Conservation (phyloP, 2,329 filamentous ascomycete species). For the Penicillium sp. region DNA sequence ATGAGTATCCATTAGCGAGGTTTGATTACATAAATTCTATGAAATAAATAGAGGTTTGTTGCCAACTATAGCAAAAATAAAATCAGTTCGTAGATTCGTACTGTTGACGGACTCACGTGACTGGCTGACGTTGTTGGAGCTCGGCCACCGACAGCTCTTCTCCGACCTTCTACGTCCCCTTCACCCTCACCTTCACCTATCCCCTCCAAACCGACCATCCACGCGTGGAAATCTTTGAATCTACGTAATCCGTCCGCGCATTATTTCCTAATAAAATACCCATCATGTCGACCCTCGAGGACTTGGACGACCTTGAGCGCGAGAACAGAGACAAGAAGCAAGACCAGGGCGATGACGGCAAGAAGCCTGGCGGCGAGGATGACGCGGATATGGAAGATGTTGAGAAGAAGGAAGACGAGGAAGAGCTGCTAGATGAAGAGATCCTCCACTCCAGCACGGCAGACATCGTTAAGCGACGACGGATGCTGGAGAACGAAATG, state of each 20-base stretch:
- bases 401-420: constrained; percentile 69
- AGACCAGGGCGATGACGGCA: constrained; percentile 62
- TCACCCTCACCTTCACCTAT: constrained; percentile 16
- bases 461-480: constrained; percentile 89
- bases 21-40: background rate
- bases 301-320: constrained; percentile 86
- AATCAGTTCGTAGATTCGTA: background rate
- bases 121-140: constrained; percentile 43
- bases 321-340: constrained; percentile 74
- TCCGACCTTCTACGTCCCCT: constrained; percentile 25
- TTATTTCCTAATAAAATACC: constrained; percentile 16
- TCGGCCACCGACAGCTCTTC: constrained; percentile 32
- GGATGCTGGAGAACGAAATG: constrained; percentile 94
- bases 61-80: background rate
- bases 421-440: constrained; percentile 88
- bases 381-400: constrained; percentile 94
- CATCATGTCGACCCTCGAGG: constrained; percentile 84
- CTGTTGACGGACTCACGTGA: constrained; percentile 34
- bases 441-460: constrained; percentile 90
- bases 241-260: constrained; percentile 11
- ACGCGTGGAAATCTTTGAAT: background rate
- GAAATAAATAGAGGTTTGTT: background rate
- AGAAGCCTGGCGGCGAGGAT: constrained; percentile 63
- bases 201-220: constrained; percentile 11
- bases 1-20: background rate